Conservation (phyloP, 345 rosid genomes). For the Aquilaria malaccensis region DNA sequence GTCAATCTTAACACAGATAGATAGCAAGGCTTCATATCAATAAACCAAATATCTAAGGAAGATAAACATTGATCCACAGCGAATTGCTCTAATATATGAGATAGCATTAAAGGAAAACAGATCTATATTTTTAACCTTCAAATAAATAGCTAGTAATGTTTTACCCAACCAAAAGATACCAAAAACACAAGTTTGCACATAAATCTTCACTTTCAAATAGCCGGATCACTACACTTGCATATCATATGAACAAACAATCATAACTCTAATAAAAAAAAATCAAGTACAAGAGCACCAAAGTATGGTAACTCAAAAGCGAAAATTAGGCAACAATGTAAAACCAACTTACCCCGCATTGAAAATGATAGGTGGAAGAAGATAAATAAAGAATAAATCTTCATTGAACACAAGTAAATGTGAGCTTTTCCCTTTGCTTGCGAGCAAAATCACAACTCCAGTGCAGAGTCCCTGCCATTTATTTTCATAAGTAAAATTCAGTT, state of each 20-base stretch:
- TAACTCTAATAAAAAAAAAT: background rate
- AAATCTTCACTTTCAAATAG: background rate
- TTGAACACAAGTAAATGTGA: constrained; percentile 84
- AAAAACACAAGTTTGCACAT: too few species aligned
- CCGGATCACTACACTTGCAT: background rate
- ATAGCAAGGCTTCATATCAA: background rate
- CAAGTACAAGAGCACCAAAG: background rate
- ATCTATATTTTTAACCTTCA: too few species aligned
- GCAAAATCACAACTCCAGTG: constrained; percentile 79
- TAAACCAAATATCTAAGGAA: background rate
- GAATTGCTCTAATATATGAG: background rate
- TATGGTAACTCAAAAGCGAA: background rate
- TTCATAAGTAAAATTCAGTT: background rate
- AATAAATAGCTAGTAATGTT: too few species aligned
- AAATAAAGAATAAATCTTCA: constrained; percentile 95
- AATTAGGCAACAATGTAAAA: background rate
- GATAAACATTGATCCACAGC: background rate
- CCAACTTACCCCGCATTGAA: constrained; percentile 87
- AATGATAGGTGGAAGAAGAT: constrained; percentile 96
- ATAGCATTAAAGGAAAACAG: too few species aligned
- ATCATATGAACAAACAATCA: background rate
- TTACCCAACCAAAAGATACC: too few species aligned
- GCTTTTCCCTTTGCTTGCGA: constrained; percentile 68
- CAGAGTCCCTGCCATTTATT: constrained; percentile 59
- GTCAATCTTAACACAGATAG: background rate